Percentiles rank a stretch among this genome's conserved stretches.
These are phyloP conservation scores for Podospora pseudoanserina DNA, from an alignment of 495 filamentous ascomycete species.

Conservation along the genomic window DNA sequence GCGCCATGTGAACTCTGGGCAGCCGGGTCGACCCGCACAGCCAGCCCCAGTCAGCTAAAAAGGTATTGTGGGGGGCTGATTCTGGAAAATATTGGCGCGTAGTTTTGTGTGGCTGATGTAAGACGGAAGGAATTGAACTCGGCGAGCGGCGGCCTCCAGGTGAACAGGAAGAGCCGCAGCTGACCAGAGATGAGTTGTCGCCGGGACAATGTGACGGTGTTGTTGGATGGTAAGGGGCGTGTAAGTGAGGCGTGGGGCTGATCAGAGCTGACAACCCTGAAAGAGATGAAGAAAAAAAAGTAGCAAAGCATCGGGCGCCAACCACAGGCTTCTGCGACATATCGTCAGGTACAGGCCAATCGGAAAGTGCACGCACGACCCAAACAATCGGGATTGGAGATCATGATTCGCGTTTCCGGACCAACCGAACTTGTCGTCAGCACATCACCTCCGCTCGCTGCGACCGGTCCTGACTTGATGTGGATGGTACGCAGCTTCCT, in stretches of 20 bases:
- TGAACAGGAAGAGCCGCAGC: not conserved
- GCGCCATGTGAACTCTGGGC: not conserved
- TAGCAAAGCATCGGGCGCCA: not conserved
- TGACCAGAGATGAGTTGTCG: not conserved
- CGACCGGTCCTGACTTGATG: constrained; percentile 14
- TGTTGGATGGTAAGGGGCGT: not conserved
- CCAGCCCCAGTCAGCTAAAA: not conserved
- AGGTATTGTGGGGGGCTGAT: not conserved
- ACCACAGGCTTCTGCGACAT: not conserved
- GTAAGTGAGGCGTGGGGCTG: not conserved
- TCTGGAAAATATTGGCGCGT: not conserved
- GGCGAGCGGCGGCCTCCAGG: not conserved
- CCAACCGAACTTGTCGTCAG: constrained; percentile 16
- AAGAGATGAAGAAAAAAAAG: not conserved
- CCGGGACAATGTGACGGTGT: constrained; percentile 5
- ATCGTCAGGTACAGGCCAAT: constrained; percentile 26
- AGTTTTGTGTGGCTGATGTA: not conserved
- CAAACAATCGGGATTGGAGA: constrained; percentile 14
- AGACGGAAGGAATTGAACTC: not conserved
- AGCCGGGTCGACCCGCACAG: not conserved
- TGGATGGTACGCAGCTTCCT: constrained; percentile 22
- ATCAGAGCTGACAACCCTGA: not conserved
- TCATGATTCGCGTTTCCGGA: constrained; percentile 19
- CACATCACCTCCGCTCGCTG: constrained; percentile 14
- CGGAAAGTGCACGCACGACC: constrained; percentile 12